Evolutionary conservation across 1,284 basidiomycete genomes (phyloP).

Genomic region (Flammula alnicola): DNA sequence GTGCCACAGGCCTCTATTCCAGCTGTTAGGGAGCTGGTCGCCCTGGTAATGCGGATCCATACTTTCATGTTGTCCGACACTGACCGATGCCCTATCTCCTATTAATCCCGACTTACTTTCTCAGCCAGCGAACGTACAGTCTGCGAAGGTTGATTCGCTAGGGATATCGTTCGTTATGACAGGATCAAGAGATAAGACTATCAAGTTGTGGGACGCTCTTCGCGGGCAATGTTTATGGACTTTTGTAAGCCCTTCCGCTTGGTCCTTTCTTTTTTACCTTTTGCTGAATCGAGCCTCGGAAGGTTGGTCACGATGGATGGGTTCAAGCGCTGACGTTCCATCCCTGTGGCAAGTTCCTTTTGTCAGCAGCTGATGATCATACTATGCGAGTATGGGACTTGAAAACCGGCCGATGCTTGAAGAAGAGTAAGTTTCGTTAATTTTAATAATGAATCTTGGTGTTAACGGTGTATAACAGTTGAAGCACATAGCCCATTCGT

Average conservation of each 20-base stretch:
- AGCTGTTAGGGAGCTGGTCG: slow-evolving; percentile 79
- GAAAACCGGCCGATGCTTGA: slow-evolving; percentile 77
- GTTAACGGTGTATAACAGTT: slow-evolving; percentile 41
- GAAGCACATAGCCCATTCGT: slow-evolving; percentile 90
- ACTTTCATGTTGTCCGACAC: background rate
- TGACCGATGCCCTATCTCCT: background rate
- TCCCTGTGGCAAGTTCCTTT: slow-evolving; percentile 83
- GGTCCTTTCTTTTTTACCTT: background rate
- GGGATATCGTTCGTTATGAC: slow-evolving; percentile 68
- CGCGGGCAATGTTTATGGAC: slow-evolving; percentile 64
- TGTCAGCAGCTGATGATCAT: slow-evolving; percentile 91
- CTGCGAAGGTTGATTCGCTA: slow-evolving; percentile 29
- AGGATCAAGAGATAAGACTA: slow-evolving; percentile 87
- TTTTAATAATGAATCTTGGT: background rate
- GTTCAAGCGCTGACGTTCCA: slow-evolving; percentile 84
- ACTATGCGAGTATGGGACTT: slow-evolving; percentile 91
- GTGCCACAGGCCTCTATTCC: slow-evolving; percentile 78
- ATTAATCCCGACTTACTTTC: too few relatives aligned
- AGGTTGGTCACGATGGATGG: slow-evolving; percentile 87
- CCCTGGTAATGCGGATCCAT: slow-evolving; percentile 58
- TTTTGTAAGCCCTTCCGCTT: slow-evolving; percentile 34
- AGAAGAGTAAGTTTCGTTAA: slow-evolving; percentile 43
- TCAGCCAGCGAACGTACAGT: slow-evolving; percentile 27
- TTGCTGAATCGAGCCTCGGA: slow-evolving; percentile 3
- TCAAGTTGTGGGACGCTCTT: slow-evolving; percentile 85